Percentiles rank a stretch among this genome's conserved stretches.
phyloP scores from a whole-genome alignment of 1,139 yeast species.

The Lodderomyces parapsilosis region DNA sequence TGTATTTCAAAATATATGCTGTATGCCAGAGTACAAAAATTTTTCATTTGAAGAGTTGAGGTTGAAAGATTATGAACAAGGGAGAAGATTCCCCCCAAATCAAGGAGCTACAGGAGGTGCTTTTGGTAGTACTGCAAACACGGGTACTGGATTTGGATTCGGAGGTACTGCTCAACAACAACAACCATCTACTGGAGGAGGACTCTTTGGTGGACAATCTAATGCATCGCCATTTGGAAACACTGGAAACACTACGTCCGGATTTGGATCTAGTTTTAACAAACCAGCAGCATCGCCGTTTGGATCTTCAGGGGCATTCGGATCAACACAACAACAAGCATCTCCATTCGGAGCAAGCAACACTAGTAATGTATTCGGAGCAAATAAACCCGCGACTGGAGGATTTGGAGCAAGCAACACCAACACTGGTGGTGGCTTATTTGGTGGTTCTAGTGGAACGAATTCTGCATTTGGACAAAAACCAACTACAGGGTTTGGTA shows the following conservation, averaged over 20 bases:
- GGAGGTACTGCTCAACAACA: constrained; percentile 28
- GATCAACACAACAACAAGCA: constrained; percentile 9
- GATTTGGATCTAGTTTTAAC: constrained; percentile 15
- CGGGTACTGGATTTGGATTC: constrained; percentile 32
- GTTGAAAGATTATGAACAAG: constrained; percentile 80
- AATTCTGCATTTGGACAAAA: constrained; percentile 20
- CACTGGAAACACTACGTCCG: constrained; percentile 16
- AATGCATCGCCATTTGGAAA: constrained; percentile 20
- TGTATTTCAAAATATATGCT: constrained; percentile 69
- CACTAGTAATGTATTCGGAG: constrained; percentile 18
- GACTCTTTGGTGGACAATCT: constrained; percentile 15
- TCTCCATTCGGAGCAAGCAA: constrained; percentile 13
- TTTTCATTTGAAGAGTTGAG: constrained; percentile 87
- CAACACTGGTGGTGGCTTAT: constrained; percentile 15
- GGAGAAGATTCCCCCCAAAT: constrained; percentile 64
- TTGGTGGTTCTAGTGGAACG: constrained; percentile 8
- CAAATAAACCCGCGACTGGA: constrained; percentile 16
- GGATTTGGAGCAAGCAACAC: constrained; percentile 14
- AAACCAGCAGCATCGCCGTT: constrained; percentile 18
- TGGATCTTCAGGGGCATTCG: constrained; percentile 17
- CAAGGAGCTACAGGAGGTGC: constrained; percentile 19
- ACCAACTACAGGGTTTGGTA: constrained; percentile 22
- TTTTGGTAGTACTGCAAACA: constrained; percentile 17
- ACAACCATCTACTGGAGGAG: constrained; percentile 12
- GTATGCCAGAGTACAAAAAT: constrained; percentile 88